These are phyloP conservation scores for Antrodiella citrinella DNA, from an alignment of 768 basidiomycete genomes.

Conservation along the genomic window DNA sequence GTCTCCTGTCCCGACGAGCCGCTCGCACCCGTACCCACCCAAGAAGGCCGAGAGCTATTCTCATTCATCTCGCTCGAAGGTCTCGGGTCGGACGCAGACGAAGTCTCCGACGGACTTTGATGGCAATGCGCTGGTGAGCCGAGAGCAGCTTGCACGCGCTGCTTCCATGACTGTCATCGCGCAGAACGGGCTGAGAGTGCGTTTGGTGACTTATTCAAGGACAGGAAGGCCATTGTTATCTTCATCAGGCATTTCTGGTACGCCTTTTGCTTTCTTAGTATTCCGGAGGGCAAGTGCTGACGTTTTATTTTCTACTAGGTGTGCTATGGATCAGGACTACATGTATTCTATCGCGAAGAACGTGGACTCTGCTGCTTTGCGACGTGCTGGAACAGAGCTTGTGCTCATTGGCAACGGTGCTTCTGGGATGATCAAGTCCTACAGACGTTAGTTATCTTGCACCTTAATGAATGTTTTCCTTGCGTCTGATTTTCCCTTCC, in stretches of 20 bases:
- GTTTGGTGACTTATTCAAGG: conserved; percentile 61
- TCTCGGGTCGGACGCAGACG: conserved; percentile 1
- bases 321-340: conserved; percentile 83
- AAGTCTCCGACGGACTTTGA: conserved; percentile 21
- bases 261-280: conserved; percentile 6
- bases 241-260: conserved; percentile 87
- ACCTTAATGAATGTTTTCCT: too few relatives aligned
- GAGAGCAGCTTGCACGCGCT: conserved; percentile 50
- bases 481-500: neutral
- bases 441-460: conserved; percentile 39
- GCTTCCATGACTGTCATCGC: conserved; percentile 56
- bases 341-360: conserved; percentile 56
- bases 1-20: conserved; percentile 11
- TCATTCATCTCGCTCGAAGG: neutral
- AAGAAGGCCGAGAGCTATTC: neutral
- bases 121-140: conserved; percentile 45
- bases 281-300: conserved; percentile 2
- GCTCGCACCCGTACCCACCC: conserved; percentile 10
- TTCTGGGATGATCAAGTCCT: conserved; percentile 66
- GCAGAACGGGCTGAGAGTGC: conserved; percentile 55
- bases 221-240: conserved; percentile 58
- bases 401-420: conserved; percentile 78
- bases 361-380: conserved; percentile 38
- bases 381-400: conserved; percentile 44
- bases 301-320: conserved; percentile 31